These are phyloP conservation scores for Monosporozyma solicola DNA, from an alignment of 805 yeast species.

Conservation along the genomic window DNA sequence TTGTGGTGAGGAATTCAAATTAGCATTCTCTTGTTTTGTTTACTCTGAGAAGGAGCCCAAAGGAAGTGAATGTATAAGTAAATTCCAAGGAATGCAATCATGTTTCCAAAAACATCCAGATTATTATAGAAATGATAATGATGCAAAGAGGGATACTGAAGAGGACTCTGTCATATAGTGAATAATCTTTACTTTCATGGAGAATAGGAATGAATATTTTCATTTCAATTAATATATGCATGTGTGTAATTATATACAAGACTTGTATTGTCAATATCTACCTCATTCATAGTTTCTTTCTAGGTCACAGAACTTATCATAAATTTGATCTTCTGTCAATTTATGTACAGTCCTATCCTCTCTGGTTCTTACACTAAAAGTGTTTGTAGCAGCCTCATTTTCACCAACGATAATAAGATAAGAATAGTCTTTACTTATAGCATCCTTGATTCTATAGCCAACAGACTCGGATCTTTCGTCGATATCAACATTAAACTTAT, in stretches of 20 bases:
- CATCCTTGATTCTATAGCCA: conserved; percentile 73
- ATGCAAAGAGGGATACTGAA: background rate
- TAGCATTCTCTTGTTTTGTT: conserved; percentile 90
- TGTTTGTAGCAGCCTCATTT: conserved; percentile 54
- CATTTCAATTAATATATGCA: background rate
- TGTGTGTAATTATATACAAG: conserved; percentile 10
- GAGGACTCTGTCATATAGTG: background rate
- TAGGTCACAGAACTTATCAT: conserved; percentile 42
- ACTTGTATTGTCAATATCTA: background rate
- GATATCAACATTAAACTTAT: conserved; percentile 64
- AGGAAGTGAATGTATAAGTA: conserved; percentile 89
- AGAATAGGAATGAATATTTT: background rate
- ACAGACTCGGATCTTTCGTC: conserved; percentile 71
- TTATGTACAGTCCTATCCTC: conserved; percentile 38
- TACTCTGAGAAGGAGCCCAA: conserved; percentile 92
- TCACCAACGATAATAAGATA: conserved; percentile 85
- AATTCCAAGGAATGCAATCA: conserved; percentile 84
- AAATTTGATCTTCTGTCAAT: conserved; percentile 43
- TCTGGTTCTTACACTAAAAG: conserved; percentile 56
- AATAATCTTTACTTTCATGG: background rate
- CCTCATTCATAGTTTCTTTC: conserved; percentile 40
- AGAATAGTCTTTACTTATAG: conserved; percentile 62
- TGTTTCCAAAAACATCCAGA: conserved; percentile 93
- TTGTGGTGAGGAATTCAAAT: conserved; percentile 92
- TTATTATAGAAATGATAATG: conserved; percentile 73